Percentiles rank a stretch among this genome's conserved stretches.
These are phyloP conservation scores for Arachnomyces sp. DNA, from an alignment of 2,329 filamentous ascomycete species.

Conservation along the genomic window DNA sequence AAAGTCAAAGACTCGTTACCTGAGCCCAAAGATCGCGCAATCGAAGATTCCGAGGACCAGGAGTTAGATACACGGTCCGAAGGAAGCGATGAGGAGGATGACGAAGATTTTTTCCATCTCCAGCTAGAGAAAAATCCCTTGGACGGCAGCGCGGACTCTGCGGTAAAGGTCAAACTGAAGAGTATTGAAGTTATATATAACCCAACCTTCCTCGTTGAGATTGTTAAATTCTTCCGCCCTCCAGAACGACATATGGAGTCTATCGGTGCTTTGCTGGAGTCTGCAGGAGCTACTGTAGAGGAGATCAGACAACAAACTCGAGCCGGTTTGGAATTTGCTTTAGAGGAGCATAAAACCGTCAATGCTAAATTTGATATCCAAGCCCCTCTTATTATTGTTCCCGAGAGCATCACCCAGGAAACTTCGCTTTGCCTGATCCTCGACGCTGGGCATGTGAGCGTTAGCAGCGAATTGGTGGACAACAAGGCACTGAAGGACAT, in stretches of 20 bases:
- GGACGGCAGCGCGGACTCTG: conserved; percentile 84
- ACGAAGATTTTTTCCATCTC: conserved; percentile 83
- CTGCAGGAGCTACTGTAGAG: conserved; percentile 89
- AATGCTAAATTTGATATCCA: conserved; percentile 94
- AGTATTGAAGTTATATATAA: conserved; percentile 98
- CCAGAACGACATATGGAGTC: conserved; percentile 98
- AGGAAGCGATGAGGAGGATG: conserved; percentile 32
- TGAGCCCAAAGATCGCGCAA: conserved; percentile 39
- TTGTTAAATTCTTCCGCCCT: conserved; percentile 92
- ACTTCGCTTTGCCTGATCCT: conserved; percentile 84
- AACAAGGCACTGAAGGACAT: conserved; percentile 83
- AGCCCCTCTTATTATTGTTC: conserved; percentile 91
- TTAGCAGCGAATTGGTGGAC: conserved; percentile 89
- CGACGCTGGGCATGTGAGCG: conserved; percentile 90
- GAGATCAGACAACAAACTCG: conserved; percentile 91
- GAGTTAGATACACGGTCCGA: conserved; percentile 36
- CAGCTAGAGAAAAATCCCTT: conserved; percentile 93
- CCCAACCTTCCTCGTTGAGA: conserved; percentile 80
- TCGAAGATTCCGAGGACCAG: conserved; percentile 24
- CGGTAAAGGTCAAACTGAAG: conserved; percentile 82
- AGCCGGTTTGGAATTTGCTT: conserved; percentile 88
- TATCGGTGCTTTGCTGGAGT: conserved; percentile 90
- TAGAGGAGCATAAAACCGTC: conserved; percentile 96
- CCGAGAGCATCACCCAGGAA: conserved; percentile 77
- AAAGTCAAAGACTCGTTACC: conserved; percentile 80